Base-by-base conservation (phyloP, 2,329 filamentous ascomycete genomes). In the Penicillium expansum region DNA sequence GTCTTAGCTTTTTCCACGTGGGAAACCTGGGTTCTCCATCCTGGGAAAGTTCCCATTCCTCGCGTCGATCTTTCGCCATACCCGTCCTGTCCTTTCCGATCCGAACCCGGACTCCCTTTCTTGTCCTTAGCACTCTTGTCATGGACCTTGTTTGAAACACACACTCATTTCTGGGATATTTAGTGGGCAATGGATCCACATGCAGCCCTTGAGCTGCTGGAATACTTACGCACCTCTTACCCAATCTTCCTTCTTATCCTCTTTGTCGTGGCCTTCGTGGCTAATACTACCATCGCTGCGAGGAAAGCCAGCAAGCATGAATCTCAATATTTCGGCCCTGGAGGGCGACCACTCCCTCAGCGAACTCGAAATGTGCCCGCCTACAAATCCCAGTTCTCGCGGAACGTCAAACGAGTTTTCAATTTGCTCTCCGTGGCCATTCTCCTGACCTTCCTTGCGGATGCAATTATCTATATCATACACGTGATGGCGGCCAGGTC, bases 311-410 rank as follows among this genome's bases (percentile, higher is more conserved):
- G 74, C 60, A 72, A 77, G 44, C 72, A 78, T 66, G 70, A 76
- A 58, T 82, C 80, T 22, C 79, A 74, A 32, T 74, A 83, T 62
- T 86, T 82, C 52, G 92, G 92, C n/a, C 92, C 92, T 1, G 92
- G 91, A 55, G 93, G 92, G 64, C 92, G 95, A 73, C 91, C 91
- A 33, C 79, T 97, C 52, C 92, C 91, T 58, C 89, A 86, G 70
- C 85, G 79, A 76, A 79, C 73, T 56, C 70, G 76, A 72, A 82
- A 71, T 70, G 75, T 73, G 63, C 79, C 76, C 73, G 77, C 74
- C 67, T 78, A 75, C 69, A 78, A 79, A 66, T 71, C 71, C 50
- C 77, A 77, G 64, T 86, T 91, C 72, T 87, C 86, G 59, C 82
- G 79, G n/a, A 78, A 81, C 45, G 81, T 86, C 64, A 91, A 90